Evolutionary conservation across 1,139 yeast genomes (phyloP).

Genomic region (Debaryomyces sp.): DNA sequence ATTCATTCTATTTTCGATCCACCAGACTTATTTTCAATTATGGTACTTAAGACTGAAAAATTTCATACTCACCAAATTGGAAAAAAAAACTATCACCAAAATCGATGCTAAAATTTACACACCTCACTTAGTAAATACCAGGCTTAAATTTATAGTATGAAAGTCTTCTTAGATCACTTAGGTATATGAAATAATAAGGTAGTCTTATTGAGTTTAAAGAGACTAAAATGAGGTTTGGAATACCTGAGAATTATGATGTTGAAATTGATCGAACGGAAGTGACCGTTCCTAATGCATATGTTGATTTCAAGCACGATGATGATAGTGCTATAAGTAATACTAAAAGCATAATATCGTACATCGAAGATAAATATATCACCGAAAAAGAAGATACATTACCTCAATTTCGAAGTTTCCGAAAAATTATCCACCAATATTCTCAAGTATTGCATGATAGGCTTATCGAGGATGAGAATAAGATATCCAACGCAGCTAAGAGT

Average conservation of each 20-base stretch:
- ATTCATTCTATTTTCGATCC: slow-evolving; percentile 8
- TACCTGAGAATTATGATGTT: slow-evolving; percentile 27
- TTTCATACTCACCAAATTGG: slow-evolving; percentile 7
- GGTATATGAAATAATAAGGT: background rate
- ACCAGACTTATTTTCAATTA: background rate
- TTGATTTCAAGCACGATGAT: background rate
- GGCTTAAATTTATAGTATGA: background rate
- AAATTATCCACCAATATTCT: background rate
- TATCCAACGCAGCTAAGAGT: background rate
- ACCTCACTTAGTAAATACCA: background rate
- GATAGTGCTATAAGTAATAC: background rate
- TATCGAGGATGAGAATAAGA: background rate
- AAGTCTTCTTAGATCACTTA: background rate
- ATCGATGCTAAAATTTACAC: background rate
- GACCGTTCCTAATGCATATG: background rate
- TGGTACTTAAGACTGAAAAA: slow-evolving; percentile 6
- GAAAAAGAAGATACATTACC: slow-evolving; percentile 3
- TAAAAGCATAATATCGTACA: slow-evolving; percentile 3
- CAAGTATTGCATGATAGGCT: background rate
- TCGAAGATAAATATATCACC: background rate
- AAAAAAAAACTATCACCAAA: slow-evolving; percentile 3
- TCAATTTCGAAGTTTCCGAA: background rate
- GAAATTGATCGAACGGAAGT: slow-evolving; percentile 14
- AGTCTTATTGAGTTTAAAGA: background rate
- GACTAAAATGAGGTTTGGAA: slow-evolving; percentile 27